Base-by-base conservation (phyloP, 139 green algal genomes). In the Spirogloea muscicola region DNA sequence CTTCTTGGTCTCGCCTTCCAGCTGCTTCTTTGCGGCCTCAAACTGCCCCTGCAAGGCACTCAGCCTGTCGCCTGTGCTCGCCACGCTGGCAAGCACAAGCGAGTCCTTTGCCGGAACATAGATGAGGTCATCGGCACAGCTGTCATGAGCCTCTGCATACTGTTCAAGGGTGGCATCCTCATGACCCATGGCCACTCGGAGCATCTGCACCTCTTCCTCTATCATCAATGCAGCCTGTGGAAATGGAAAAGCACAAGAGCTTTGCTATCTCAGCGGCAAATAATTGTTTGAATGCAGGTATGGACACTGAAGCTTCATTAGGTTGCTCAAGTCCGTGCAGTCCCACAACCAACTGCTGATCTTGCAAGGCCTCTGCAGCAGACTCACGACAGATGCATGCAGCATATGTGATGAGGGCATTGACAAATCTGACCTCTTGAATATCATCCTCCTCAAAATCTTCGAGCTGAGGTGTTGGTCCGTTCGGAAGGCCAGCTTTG, bases 11-110 rank as follows among this genome's bases (percentile, higher is more conserved):
- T 83, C 73, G 27, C 6, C 44, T 33, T 82, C 52, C 44, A 82
- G 18, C 7, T 42, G 38, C 25, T 29, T 18, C 41, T 52, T 18
- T 42, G 82, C 5, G 3, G 21, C 2, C 57, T 82, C 75, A 2
- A 82, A 66, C 75, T 83, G 49, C n/a, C 27, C 55, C 49, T 67
- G 25, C 49, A 60, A 36, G 27, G 73, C 73, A n/a, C 43, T 71
- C 40, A 68, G 27, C 44, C 29, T 37, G 27, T 80, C 72, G 37
- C 25, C 46, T 16, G 9, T 78, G 9, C 33, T 41, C n/a, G 72
- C 61, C 13, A 80, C 64, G 37, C 64, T 77, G 41, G 72, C 72
- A 3, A 67, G 60, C 1, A 39, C 72, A 21, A 55, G 57, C 7
- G 46, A n/a, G 10, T 33, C 44, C 59, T 72, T 31, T 21, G 27